Conservation (phyloP, 805 yeast genomes). For the Maudiozyma saulgeensis region DNA sequence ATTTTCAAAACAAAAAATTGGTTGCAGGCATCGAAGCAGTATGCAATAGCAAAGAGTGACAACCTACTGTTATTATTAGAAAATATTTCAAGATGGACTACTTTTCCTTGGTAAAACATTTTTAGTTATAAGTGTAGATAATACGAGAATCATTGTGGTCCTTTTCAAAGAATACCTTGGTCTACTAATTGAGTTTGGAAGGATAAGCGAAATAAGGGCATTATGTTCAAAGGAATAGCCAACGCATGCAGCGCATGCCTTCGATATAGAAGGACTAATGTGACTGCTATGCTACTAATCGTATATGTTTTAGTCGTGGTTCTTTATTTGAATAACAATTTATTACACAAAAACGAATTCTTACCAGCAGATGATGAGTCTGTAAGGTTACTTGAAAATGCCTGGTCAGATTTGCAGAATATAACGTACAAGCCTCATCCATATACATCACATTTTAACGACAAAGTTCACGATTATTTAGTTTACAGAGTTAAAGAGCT, state of each 20-base stretch:
- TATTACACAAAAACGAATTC: constrained; percentile 7
- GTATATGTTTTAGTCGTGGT: constrained; percentile 37
- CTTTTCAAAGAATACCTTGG: too few relatives aligned
- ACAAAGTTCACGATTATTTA: constrained; percentile 62
- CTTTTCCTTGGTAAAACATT: too few relatives aligned
- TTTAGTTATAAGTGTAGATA: too few relatives aligned
- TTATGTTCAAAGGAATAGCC: constrained; percentile 2
- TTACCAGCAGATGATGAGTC: constrained; percentile 29
- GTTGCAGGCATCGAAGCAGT: background rate
- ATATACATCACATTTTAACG: constrained; percentile 68
- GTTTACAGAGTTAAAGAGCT: constrained; percentile 33
- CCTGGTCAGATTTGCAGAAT: constrained; percentile 67
- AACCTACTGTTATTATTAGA: too few relatives aligned
- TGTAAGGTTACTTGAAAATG: constrained; percentile 26
- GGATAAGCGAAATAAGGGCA: background rate
- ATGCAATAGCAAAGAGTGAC: too few relatives aligned
- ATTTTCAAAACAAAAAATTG: background rate
- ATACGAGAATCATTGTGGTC: too few relatives aligned
- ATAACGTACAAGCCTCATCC: constrained; percentile 68
- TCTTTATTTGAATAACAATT: constrained; percentile 25
- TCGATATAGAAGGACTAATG: constrained; percentile 65
- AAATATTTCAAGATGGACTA: too few relatives aligned
- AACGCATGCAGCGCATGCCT: constrained; percentile 39
- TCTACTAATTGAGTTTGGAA: background rate
- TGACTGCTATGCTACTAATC: constrained; percentile 45